Evolutionary conservation across 352 stramenopile species (phyloP).

Genomic region (Plasmopara muralis): DNA sequence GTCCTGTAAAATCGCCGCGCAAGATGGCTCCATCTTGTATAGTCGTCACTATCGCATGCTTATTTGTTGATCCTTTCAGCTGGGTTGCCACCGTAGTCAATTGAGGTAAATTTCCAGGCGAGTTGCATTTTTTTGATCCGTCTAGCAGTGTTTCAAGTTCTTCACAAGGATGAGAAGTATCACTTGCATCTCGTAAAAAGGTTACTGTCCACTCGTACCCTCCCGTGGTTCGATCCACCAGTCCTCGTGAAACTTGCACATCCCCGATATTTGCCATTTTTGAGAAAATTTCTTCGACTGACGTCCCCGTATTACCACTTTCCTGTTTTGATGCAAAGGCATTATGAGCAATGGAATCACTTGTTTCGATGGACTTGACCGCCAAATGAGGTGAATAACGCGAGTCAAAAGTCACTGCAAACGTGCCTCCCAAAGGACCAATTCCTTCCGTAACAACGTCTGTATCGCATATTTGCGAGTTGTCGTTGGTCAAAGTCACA

Average conservation of each 20-base stretch:
- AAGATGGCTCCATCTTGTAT: conserved; percentile 69
- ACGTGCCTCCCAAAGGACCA: conserved; percentile 87
- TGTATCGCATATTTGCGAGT: conserved; percentile 34
- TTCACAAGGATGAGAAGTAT: conserved; percentile 35
- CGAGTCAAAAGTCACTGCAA: conserved; percentile 89
- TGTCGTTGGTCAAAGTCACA: conserved; percentile 48
- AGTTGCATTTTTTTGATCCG: conserved; percentile 84
- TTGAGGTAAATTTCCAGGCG: conserved; percentile 88
- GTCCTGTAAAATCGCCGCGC: conserved; percentile 82
- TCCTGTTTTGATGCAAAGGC: conserved; percentile 83
- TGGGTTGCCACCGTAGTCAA: conserved; percentile 35
- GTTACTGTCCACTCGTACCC: conserved; percentile 94
- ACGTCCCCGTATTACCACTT: conserved; percentile 87
- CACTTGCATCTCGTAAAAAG: conserved; percentile 85
- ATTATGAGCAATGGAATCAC: conserved; percentile 67
- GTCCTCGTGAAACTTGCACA: conserved; percentile 84
- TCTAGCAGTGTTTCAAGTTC: conserved; percentile 45
- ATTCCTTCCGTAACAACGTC: conserved; percentile 28
- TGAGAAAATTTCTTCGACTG: conserved; percentile 94
- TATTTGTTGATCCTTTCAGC: conserved; percentile 26
- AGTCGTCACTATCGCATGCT: conserved; percentile 17
- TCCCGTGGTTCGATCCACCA: conserved; percentile 82
- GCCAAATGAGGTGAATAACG: conserved; percentile 17
- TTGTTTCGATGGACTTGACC: not conserved
- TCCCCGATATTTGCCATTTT: conserved; percentile 91